Evolutionary conservation across 2,329 filamentous ascomycete species (phyloP).

Genomic region (Arthrobotrys iridis): DNA sequence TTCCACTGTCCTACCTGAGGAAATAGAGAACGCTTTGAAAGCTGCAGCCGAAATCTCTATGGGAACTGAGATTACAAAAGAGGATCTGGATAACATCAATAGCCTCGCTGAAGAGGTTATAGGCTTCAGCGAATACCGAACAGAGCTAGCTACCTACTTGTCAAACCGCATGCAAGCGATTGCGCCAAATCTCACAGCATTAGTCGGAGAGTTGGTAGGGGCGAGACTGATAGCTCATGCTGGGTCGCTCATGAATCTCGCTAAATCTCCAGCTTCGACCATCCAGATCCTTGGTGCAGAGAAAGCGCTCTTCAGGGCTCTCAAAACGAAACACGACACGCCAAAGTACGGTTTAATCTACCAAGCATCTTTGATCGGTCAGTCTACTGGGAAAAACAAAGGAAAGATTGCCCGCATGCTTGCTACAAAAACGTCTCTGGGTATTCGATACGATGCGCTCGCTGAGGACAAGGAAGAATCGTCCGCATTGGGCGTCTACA

Average conservation of each 20-base stretch:
- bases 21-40: slow-evolving; percentile 91
- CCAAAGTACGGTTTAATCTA: slow-evolving; percentile 98
- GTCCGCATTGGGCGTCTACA: slow-evolving; percentile 77
- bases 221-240: slow-evolving; percentile 94
- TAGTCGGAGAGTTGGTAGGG: slow-evolving; percentile 92
- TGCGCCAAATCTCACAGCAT: slow-evolving; percentile 90
- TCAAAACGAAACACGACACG: slow-evolving; percentile 99
- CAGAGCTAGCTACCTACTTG: slow-evolving; percentile 87
- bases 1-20: slow-evolving; percentile 90
- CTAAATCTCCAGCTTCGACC: slow-evolving; percentile 93
- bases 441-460: slow-evolving; percentile 90
- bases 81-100: slow-evolving; percentile 93
- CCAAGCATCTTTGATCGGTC: slow-evolving; percentile 91
- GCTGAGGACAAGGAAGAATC: slow-evolving; percentile 91
- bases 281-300: slow-evolving; percentile 98
- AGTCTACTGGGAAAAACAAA: slow-evolving; percentile 98
- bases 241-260: slow-evolving; percentile 91
- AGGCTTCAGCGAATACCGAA: slow-evolving; percentile 87
- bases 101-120: slow-evolving; percentile 93
- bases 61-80: slow-evolving; percentile 94
- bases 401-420: slow-evolving; percentile 98
- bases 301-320: slow-evolving; percentile 96
- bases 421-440: slow-evolving; percentile 90
- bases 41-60: slow-evolving; percentile 95
- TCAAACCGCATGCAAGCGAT: slow-evolving; percentile 95